A percentile compares a stretch with the other conserved stretches of the same genome.
phyloP scores from a whole-genome alignment of 2,329 filamentous ascomycete genomes.

The Elsinoe necatrix region DNA sequence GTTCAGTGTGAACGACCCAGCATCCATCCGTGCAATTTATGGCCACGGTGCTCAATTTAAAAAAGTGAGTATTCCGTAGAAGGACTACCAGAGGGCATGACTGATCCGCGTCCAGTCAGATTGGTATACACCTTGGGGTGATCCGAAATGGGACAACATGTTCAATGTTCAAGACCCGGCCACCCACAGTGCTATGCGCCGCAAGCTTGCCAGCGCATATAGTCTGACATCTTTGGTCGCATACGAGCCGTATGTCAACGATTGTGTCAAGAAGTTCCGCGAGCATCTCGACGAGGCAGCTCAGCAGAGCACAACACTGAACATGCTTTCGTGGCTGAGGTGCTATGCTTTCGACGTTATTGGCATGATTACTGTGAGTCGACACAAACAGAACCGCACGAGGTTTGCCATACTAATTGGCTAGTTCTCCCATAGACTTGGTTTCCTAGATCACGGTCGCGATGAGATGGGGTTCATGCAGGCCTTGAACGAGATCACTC shows the following conservation, averaged over 20 bases:
- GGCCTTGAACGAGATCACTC: neutral
- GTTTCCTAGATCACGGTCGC: neutral
- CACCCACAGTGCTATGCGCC: neutral
- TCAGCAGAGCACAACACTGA: neutral
- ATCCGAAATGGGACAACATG: neutral
- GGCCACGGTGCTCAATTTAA: neutral
- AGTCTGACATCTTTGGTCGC: neutral
- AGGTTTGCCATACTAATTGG: neutral
- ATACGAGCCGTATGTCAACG: neutral
- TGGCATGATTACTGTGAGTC: neutral
- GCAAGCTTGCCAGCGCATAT: neutral
- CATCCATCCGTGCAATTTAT: neutral
- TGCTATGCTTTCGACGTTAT: constrained; percentile 10
- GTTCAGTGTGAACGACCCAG: constrained; percentile 4
- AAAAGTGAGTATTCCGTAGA: neutral
- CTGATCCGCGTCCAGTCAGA: neutral
- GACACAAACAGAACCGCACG: neutral
- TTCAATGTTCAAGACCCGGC: neutral
- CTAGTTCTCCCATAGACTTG: neutral
- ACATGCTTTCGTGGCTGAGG: neutral
- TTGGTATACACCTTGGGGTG: neutral
- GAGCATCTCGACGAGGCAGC: neutral
- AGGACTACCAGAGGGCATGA: neutral
- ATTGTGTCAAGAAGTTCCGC: neutral
- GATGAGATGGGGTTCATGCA: neutral